Conservation (phyloP, 139 green algal genomes). For the Chlamydomonas urium region DNA sequence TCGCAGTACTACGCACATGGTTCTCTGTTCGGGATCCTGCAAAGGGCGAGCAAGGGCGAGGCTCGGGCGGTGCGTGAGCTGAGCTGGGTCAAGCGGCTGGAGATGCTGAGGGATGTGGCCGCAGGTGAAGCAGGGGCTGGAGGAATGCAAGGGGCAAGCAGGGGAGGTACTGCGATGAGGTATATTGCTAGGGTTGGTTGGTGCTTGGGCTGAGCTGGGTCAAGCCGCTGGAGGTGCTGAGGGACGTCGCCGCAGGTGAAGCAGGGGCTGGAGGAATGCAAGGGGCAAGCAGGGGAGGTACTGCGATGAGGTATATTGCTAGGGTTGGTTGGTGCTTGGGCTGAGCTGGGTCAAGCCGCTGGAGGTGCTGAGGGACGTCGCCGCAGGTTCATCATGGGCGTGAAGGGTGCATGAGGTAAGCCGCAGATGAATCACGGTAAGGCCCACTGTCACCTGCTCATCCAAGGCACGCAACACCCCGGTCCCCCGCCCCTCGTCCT, state of each 20-base stretch:
- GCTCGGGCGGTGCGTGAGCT: slow-evolving; percentile 24
- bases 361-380: slow-evolving; percentile 52
- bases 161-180: not conserved
- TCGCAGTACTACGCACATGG: slow-evolving; percentile 64
- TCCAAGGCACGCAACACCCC: too few relatives aligned
- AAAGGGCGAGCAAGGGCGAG: slow-evolving; percentile 15
- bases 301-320: not conserved
- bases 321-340: too few relatives aligned
- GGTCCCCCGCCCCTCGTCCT: too few relatives aligned
- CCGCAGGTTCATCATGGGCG: too few relatives aligned
- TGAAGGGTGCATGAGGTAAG: too few relatives aligned
- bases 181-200: too few relatives aligned
- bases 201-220: slow-evolving; percentile 25
- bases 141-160: not conserved
- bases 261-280: too few relatives aligned
- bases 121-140: too few relatives aligned
- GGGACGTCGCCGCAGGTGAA: slow-evolving; percentile 34
- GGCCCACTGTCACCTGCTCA: too few relatives aligned
- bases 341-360: slow-evolving; percentile 43
- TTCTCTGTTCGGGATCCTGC: slow-evolving; percentile 45
- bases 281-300: not conserved
- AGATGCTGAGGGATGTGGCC: slow-evolving; percentile 53
- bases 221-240: slow-evolving; percentile 49
- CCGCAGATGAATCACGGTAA: too few relatives aligned
- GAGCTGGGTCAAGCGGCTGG: slow-evolving; percentile 43